Conservation (phyloP, 345 rosid genomes). For the Euphorbia peplus region DNA sequence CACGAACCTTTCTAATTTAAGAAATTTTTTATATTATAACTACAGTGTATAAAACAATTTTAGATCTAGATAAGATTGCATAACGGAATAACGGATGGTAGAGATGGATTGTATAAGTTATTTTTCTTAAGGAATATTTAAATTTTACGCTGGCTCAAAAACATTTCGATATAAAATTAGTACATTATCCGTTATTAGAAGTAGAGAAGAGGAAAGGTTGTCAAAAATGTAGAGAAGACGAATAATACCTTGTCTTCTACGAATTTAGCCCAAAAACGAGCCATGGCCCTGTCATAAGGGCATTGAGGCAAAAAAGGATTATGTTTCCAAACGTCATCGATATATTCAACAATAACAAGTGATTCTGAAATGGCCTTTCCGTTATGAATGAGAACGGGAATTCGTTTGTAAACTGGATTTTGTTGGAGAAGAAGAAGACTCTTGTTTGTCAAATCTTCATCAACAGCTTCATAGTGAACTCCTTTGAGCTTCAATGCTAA, state of each 20-base stretch:
- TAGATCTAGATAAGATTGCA: too few relatives aligned
- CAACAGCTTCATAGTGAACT: conserved; percentile 16
- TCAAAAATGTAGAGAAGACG: too few relatives aligned
- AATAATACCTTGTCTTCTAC: conserved; percentile 16
- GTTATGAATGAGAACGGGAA: conserved; percentile 28
- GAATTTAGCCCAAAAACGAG: conserved; percentile 22
- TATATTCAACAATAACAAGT: conserved; percentile 25
- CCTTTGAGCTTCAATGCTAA: conserved; percentile 30
- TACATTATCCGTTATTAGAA: too few relatives aligned
- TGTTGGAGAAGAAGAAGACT: conserved; percentile 20
- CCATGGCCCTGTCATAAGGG: conserved; percentile 15
- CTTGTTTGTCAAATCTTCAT: conserved; percentile 26
- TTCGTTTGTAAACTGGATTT: conserved; percentile 28
- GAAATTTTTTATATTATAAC: too few relatives aligned
- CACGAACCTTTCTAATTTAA: too few relatives aligned
- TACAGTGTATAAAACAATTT: too few relatives aligned
- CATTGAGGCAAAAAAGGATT: conserved; percentile 15
- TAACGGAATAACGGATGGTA: too few relatives aligned
- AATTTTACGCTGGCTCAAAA: too few relatives aligned
- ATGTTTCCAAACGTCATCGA: conserved; percentile 21
- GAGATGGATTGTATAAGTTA: too few relatives aligned
- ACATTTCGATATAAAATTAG: too few relatives aligned
- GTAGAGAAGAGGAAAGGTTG: too few relatives aligned
- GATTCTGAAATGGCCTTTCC: conserved; percentile 23
- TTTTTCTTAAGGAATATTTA: too few relatives aligned